A percentile compares a stretch with the other conserved stretches of the same genome.
Conservation (phyloP, 768 basidiomycete genomes). For the Hygrophoropsis aurantiaca region DNA sequence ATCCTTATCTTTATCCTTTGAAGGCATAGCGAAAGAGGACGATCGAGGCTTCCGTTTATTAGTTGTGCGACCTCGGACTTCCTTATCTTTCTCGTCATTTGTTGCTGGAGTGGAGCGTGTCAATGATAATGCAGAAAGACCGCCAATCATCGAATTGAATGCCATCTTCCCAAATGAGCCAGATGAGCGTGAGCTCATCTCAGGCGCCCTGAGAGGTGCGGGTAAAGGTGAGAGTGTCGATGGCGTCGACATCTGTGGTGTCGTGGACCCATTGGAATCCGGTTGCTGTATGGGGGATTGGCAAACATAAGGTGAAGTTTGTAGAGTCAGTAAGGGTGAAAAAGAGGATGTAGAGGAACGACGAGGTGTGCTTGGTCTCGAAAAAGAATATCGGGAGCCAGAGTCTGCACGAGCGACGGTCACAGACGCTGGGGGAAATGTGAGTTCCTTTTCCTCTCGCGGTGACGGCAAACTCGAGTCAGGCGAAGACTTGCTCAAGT, state of each 20-base stretch:
- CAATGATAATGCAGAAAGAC: conserved; percentile 63
- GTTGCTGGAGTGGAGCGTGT: conserved; percentile 52
- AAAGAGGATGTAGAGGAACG: conserved; percentile 23
- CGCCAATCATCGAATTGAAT: conserved; percentile 69
- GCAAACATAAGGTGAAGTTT: conserved; percentile 13
- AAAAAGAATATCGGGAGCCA: conserved; percentile 4
- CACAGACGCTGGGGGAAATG: not conserved
- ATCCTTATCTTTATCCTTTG: conserved; percentile 31
- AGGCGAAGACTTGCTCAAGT: conserved; percentile 9
- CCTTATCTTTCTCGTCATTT: conserved; percentile 42
- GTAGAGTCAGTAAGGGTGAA: conserved; percentile 24
- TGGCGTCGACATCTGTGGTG: conserved; percentile 5
- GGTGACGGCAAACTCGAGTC: conserved; percentile 18
- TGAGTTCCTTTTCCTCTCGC: conserved; percentile 12
- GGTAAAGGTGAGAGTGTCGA: not conserved
- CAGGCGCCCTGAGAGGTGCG: conserved; percentile 33
- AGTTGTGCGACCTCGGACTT: conserved; percentile 51
- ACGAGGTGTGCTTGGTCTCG: conserved; percentile 19
- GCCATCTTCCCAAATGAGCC: conserved; percentile 65
- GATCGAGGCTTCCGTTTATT: conserved; percentile 45
- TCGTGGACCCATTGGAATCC: conserved; percentile 6
- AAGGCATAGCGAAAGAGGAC: conserved; percentile 44
- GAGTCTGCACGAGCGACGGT: conserved; percentile 4
- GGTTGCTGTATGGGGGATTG: conserved; percentile 21
- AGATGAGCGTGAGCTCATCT: conserved; percentile 32